Conservation (phyloP, 495 filamentous ascomycete genomes). For the Annulohypoxylon nitens region DNA sequence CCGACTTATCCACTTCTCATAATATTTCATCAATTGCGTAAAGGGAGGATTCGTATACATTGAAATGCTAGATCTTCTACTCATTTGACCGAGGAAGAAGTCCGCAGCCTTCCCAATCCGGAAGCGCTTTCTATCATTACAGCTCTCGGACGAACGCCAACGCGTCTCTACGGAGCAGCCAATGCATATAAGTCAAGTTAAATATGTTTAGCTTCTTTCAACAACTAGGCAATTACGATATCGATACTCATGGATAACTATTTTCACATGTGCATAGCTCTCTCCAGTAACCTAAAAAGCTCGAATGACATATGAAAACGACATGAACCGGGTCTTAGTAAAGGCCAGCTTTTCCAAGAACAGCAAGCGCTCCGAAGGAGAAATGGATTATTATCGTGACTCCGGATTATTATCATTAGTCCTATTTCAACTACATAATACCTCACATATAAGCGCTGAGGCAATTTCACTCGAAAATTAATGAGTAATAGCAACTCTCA, state of each 20-base stretch:
- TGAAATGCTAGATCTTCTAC: not conserved
- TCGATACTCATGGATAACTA: not conserved
- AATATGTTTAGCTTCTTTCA: not conserved
- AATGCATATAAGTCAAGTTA: conserved; percentile 10
- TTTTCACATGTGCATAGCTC: not conserved
- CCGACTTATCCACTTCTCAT: conserved; percentile 14
- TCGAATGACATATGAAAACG: not conserved
- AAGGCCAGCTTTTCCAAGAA: not conserved
- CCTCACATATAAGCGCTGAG: not conserved
- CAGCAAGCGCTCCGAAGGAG: not conserved
- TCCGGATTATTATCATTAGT: not conserved
- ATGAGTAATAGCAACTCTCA: not conserved
- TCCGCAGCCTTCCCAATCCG: conserved; percentile 19
- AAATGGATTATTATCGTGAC: not conserved
- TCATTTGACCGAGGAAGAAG: conserved; percentile 16
- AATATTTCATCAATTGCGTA: conserved; percentile 9
- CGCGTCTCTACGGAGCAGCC: conserved; percentile 19
- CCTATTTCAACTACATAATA: not conserved
- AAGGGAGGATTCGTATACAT: conserved; percentile 5
- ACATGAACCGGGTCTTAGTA: not conserved
- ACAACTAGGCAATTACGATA: not conserved
- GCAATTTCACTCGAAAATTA: not conserved
- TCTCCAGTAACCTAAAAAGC: not conserved
- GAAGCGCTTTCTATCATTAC: conserved; percentile 13
- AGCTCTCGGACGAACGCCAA: conserved; percentile 16